phyloP scores from a whole-genome alignment of 2,329 filamentous ascomycete genomes.

The Aspergillus eucalypticola region DNA sequence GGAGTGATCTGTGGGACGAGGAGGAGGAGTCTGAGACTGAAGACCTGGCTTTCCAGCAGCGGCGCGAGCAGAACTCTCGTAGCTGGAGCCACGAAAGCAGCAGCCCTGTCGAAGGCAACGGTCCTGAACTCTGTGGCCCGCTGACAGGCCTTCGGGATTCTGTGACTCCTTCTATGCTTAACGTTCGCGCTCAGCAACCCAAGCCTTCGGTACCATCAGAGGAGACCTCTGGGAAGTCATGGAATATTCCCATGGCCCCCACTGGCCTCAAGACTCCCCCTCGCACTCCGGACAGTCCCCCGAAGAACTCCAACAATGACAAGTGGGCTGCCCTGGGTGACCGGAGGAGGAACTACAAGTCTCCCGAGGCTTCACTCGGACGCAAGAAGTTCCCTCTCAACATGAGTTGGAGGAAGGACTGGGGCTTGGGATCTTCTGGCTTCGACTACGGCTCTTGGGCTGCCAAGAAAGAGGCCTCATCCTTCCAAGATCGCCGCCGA shows the following conservation, averaged over 20 bases:
- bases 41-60: constrained; percentile 60
- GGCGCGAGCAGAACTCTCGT: constrained; percentile 65
- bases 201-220: constrained; percentile 14
- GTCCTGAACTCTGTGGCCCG: constrained; percentile 48
- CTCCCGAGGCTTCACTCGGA: constrained; percentile 54
- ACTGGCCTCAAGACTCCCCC: constrained; percentile 36
- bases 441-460: constrained; percentile 38
- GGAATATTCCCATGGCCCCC: constrained; percentile 66
- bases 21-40: constrained; percentile 70
- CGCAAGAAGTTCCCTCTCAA: constrained; percentile 48
- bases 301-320: constrained; percentile 58
- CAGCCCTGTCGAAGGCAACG: constrained; percentile 30
- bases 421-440: constrained; percentile 39
- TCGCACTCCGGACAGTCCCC: constrained; percentile 63
- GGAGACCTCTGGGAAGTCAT: constrained; percentile 39
- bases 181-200: constrained; percentile 45
- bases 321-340: constrained; percentile 91
- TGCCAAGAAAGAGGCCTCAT: constrained; percentile 33
- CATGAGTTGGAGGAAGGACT: constrained; percentile 46
- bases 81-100: constrained; percentile 78
- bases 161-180: constrained; percentile 54
- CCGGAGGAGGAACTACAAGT: constrained; percentile 69
- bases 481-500: constrained; percentile 35
- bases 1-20: constrained; percentile 98
- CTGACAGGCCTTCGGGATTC: constrained; percentile 56